Evolutionary conservation across 2,329 filamentous ascomycete species (phyloP), one percentile per base, ranked within the genome.

Genomic region (Fusarium chuoi): DNA sequence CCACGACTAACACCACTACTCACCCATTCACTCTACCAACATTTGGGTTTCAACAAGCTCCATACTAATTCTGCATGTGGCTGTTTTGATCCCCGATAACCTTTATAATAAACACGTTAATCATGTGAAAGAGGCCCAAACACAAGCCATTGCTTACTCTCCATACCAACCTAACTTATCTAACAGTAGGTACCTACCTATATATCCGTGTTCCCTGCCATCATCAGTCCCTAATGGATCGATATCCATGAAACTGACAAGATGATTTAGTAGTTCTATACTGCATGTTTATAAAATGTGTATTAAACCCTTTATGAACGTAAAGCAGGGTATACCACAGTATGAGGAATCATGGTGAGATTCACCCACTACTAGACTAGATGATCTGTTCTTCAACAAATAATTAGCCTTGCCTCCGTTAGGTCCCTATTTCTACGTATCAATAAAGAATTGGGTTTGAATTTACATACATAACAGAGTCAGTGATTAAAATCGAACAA

Each of bases 71-170:
- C 36, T 54, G 46, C 45, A 46, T 38, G 65, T 70, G 67, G 59
- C 67, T 58, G 24, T 22, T 69, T 51, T 63, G 22, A 46, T 38
- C 57, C 51, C 33, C 17, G 12, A 28, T 11, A 45, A 41, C 41
- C 30, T 38, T n/a, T 6, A 14, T 9, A 42, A 52, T 26, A 52
- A 42, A 42, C 20, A 49, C 13, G 17, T 49, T 12, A 54, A 70
- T 38, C 65, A 70, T 59, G 52, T 65, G 59, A 70, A 70, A 54
- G 38, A 36, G 20, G 35, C 11, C 41, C 26, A 38, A 45, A 44
- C 38, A 44, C 44, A 42, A 41, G 39, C 11, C 33, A 61, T 38
- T 61, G 52, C 36, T 46, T 36, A 41, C 42, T 60, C 11, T n/a
- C 26, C 38, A 42, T 28, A 28, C 38, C 24, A 26, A 24, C 14